Evolutionary conservation across 176 grass and related monocot genomes (phyloP).

Genomic region (Chrysopogon serrulatus): DNA sequence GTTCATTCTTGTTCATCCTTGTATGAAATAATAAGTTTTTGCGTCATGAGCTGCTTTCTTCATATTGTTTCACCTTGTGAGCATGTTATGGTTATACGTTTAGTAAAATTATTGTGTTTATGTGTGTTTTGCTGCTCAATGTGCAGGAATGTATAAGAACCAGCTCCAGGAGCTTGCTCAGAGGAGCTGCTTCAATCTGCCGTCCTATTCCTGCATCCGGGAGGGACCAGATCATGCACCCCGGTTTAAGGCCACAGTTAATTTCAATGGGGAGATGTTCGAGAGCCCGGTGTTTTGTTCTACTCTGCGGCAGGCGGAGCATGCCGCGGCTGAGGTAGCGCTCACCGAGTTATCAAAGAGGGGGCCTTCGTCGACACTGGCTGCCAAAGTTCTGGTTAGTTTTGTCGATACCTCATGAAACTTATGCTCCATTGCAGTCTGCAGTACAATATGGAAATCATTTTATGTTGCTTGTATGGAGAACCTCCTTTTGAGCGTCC

Average conservation of each 20-base stretch:
- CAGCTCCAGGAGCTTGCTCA: constrained; percentile 76
- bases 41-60: neutral
- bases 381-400: constrained; percentile 64
- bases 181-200: constrained; percentile 72
- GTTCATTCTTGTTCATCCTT: neutral
- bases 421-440: neutral
- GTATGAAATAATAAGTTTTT: neutral
- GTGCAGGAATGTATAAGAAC: constrained; percentile 60
- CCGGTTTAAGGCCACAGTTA: constrained; percentile 61
- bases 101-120: neutral
- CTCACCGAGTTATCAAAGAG: constrained; percentile 54
- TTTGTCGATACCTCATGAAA: constrained; percentile 2
- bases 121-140: constrained; percentile 7
- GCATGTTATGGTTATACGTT: neutral
- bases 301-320: constrained; percentile 55
- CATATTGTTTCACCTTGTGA: neutral
- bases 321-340: constrained; percentile 49
- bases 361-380: constrained; percentile 51
- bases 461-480: neutral
- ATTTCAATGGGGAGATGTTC: constrained; percentile 62
- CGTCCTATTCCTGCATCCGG: constrained; percentile 45
- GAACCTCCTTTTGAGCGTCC: neutral
- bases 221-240: constrained; percentile 62
- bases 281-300: constrained; percentile 52
- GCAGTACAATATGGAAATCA: neutral